Evolutionary conservation across 331 rosid species (phyloP).

Genomic region (Quercus lobata): DNA sequence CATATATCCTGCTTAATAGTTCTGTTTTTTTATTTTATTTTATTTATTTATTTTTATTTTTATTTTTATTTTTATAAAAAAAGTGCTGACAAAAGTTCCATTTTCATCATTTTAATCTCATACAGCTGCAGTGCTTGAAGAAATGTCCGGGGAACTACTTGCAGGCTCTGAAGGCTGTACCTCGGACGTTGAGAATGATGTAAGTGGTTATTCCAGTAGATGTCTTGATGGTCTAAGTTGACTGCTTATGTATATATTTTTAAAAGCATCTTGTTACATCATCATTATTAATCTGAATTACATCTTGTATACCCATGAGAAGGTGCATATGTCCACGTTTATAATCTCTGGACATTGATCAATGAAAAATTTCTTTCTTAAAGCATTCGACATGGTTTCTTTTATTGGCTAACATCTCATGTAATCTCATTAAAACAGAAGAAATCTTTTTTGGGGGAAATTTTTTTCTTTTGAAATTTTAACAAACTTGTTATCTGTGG

Average conservation of each 20-base stretch:
- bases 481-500: not conserved
- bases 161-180: slow-evolving; percentile 88
- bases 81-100: not conserved
- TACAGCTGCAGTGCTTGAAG: slow-evolving; percentile 82
- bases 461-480: not conserved
- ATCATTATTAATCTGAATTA: not conserved
- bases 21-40: too few species aligned
- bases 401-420: not conserved
- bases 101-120: slow-evolving; percentile 16
- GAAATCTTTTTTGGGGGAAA: not conserved
- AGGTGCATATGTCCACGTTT: not conserved
- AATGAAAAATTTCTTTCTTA: not conserved
- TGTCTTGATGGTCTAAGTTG: not conserved
- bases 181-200: slow-evolving; percentile 98
- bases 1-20: too few species aligned
- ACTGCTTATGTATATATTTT: not conserved
- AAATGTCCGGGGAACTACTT: slow-evolving; percentile 77
- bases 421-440: not conserved
- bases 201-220: slow-evolving; percentile 37
- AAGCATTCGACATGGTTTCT: not conserved
- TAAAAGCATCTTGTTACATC: not conserved
- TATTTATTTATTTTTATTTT: too few species aligned
- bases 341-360: not conserved
- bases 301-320: not conserved
- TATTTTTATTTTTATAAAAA: too few species aligned